Conservation (phyloP, 768 basidiomycete genomes). For the Coprinopsis sp. region DNA sequence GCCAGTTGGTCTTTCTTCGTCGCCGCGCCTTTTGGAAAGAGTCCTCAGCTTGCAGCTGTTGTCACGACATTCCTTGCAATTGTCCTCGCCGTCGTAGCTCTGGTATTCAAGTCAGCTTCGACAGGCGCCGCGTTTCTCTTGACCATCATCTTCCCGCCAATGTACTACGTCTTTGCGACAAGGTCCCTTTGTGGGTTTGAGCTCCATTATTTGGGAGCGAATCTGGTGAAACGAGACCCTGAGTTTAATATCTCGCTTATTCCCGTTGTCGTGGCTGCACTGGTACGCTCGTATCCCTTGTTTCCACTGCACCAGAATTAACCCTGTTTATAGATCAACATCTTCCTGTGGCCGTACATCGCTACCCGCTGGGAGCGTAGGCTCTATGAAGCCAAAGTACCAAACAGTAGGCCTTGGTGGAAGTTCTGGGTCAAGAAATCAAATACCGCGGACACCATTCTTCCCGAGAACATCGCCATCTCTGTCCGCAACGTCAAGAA, state of each 20-base stretch:
- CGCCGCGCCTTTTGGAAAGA: conserved; percentile 66
- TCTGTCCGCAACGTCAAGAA: conserved; percentile 59
- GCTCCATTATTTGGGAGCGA: conserved; percentile 48
- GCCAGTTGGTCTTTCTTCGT: conserved; percentile 72
- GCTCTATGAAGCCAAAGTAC: conserved; percentile 56
- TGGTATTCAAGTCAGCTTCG: conserved; percentile 42
- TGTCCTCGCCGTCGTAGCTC: conserved; percentile 61
- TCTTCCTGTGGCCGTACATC: conserved; percentile 72
- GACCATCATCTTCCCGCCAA: conserved; percentile 69
- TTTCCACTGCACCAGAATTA: background rate
- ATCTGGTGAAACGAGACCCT: conserved; percentile 55
- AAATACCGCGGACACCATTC: conserved; percentile 6
- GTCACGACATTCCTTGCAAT: conserved; percentile 61
- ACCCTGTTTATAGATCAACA: conserved; percentile 44
- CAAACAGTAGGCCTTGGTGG: conserved; percentile 24
- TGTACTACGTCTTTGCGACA: conserved; percentile 69
- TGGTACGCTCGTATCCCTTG: conserved; percentile 41
- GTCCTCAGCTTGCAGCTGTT: conserved; percentile 67
- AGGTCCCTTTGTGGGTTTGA: conserved; percentile 68
- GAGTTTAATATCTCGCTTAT: conserved; percentile 51
- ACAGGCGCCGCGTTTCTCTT: conserved; percentile 54
- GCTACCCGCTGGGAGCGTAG: conserved; percentile 54
- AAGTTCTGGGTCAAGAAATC: conserved; percentile 30
- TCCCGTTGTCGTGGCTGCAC: conserved; percentile 56
- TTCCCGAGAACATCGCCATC: conserved; percentile 47